Percentiles rank a stretch among this genome's conserved stretches.
These are phyloP conservation scores for Pascua sp. DNA, from an alignment of 1,284 basidiomycete genomes.

Conservation along the genomic window DNA sequence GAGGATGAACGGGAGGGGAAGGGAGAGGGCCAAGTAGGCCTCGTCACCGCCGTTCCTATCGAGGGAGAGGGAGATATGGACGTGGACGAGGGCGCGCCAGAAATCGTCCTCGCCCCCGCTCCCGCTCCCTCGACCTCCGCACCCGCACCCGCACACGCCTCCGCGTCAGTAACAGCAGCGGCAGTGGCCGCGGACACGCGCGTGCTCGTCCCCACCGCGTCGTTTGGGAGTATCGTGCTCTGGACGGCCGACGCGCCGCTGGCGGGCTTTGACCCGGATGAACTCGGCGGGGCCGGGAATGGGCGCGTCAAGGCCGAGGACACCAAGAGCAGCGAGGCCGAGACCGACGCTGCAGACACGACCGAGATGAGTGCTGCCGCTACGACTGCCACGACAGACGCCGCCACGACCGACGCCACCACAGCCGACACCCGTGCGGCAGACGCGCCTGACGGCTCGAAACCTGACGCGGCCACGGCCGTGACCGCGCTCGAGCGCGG, in stretches of 20 bases:
- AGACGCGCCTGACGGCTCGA: background rate
- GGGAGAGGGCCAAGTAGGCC: constrained; percentile 7
- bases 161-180: background rate
- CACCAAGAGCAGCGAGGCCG: background rate
- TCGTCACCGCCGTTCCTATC: background rate
- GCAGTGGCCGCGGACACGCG: constrained; percentile 7
- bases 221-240: constrained; percentile 33
- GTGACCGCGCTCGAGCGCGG: constrained; percentile 18
- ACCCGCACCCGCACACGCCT: background rate
- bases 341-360: background rate
- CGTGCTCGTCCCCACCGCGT: constrained; percentile 25
- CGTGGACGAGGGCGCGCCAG: background rate
- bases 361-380: background rate
- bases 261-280: constrained; percentile 30
- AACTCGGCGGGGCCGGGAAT: constrained; percentile 2
- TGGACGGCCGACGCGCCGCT: constrained; percentile 43
- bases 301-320: background rate
- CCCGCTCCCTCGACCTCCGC: background rate
- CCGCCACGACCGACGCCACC: background rate
- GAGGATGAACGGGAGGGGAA: constrained; percentile 4
- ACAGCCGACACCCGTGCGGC: too few relatives aligned
- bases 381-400: background rate
- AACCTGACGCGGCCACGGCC: background rate
- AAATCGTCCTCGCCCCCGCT: background rate
- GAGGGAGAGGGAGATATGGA: background rate